Evolutionary conservation across 352 stramenopile genomes (phyloP).

Genomic region (Lagenidium giganteum): DNA sequence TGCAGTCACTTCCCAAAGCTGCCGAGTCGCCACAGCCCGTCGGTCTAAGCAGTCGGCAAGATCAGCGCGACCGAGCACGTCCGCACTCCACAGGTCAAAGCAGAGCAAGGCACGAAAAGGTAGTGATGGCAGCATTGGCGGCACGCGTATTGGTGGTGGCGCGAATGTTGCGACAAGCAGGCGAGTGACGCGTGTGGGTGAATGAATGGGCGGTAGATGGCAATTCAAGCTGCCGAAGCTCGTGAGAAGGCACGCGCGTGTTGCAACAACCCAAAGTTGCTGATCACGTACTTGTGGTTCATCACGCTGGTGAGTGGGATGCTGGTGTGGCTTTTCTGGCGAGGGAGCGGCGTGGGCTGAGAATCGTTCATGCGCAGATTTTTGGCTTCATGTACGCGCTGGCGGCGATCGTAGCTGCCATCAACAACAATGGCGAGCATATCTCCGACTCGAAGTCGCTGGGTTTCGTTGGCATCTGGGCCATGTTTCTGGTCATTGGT

Average conservation of each 20-base stretch:
- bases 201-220: slow-evolving; percentile 32
- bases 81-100: too few relatives aligned
- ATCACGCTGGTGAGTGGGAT: slow-evolving; percentile 43
- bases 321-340: too few relatives aligned
- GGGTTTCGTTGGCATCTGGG: slow-evolving; percentile 66
- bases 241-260: slow-evolving; percentile 47
- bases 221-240: slow-evolving; percentile 34
- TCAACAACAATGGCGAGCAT: slow-evolving; percentile 55
- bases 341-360: too few relatives aligned
- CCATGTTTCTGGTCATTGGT: slow-evolving; percentile 65
- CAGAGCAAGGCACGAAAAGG: too few relatives aligned
- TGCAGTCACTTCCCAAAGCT: too few relatives aligned
- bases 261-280: slow-evolving; percentile 61
- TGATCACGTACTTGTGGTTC: slow-evolving; percentile 81
- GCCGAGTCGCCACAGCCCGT: too few relatives aligned
- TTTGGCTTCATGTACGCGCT: slow-evolving; percentile 80
- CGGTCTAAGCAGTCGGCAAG: too few relatives aligned
- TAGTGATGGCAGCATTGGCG: too few relatives aligned
- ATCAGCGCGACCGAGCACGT: too few relatives aligned
- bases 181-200: too few relatives aligned
- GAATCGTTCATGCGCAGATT: slow-evolving; percentile 20
- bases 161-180: too few relatives aligned
- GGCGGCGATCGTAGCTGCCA: slow-evolving; percentile 64
- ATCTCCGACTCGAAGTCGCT: slow-evolving; percentile 64
- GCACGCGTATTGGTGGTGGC: too few relatives aligned